Evolutionary conservation across 179 eudicot genomes (phyloP), one percentile per base, ranked within the genome.

Genomic region (Drosera spatulata): DNA sequence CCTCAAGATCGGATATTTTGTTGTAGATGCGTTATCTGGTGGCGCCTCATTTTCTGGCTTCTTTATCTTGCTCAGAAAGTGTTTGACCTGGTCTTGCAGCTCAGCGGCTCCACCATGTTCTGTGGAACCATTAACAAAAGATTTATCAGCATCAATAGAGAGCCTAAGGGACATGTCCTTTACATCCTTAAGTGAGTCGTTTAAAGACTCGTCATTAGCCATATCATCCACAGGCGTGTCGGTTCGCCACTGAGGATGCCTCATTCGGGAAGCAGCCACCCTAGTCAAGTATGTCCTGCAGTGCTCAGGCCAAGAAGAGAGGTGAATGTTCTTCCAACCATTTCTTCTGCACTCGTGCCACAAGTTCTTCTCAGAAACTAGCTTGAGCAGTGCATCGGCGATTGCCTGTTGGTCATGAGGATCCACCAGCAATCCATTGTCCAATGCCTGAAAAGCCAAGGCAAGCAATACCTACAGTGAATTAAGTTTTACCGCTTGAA

Each of bases 281-380:
- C 86, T 71, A 0, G 94, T 83, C 59, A 85, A 69, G 65, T 85
- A 85, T 2, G 81, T 80, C 38, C 89, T 80, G 64, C 94, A 85
- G 52, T 85, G 94, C 66, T 85, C 94, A 0, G 94, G 94, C 94
- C 94, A 85, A 41, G 94, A 85, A 68, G 74, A 85, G 5, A 83
- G 78, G 69, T 85, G 89, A 56, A 85, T 85, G 61, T 85, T 85
- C 69, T 79, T 80, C 85, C 81, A 77, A 2, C 93, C 93, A 41
- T 82, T 85, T 56, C 57, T 75, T 57, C 79, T 68, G 71, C 94
- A 85, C 6, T 85, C 94, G 2, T 63, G 63, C 94, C 94, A 85
- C 57, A 83, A 61, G 62, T 71, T 80, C 78, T 85, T 85, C 41
- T 85, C 89, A 3, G 94, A 79, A 4, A 81, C 89, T 41, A 85